A percentile compares a stretch with the other conserved stretches of the same genome.
These are phyloP conservation scores for Diaporthe destruens DNA, from an alignment of 2,329 filamentous ascomycete species.

Conservation along the genomic window DNA sequence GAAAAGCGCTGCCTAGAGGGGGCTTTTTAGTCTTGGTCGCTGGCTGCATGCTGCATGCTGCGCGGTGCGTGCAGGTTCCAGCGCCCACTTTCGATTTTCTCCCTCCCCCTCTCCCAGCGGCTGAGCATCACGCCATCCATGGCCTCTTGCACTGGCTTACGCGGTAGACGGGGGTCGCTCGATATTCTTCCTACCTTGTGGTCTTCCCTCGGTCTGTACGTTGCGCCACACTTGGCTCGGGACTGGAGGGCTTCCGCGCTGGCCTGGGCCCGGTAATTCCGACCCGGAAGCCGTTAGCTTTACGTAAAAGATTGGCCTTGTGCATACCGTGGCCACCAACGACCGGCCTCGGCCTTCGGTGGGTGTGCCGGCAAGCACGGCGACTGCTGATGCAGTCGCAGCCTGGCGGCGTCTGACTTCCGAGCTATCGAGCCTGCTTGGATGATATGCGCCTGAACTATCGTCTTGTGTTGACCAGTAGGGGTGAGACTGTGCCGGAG, in stretches of 20 bases:
- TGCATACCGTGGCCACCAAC: constrained; percentile 23
- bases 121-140: constrained; percentile 24
- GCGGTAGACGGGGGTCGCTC: background rate
- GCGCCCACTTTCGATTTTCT: constrained; percentile 5
- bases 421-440: constrained; percentile 4
- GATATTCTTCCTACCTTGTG: background rate
- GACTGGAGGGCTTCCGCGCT: constrained; percentile 2
- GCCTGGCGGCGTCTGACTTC: constrained; percentile 5
- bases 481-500: background rate
- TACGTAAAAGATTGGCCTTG: constrained; percentile 30
- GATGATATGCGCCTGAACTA: background rate
- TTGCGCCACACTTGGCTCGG: constrained; percentile 26
- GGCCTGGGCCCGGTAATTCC: constrained; percentile 21
- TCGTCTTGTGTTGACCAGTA: constrained; percentile 9
- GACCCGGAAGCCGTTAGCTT: background rate
- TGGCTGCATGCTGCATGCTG: background rate
- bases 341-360: constrained; percentile 26
- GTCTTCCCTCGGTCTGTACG: no score
- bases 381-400: background rate
- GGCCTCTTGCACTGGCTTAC: background rate
- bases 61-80: background rate
- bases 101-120: background rate
- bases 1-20: no score
- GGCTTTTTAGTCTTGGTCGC: background rate
- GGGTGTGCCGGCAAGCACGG: constrained; percentile 28